Evolutionary conservation across 1,284 basidiomycete genomes (phyloP).

Genomic region (Malassezia sp.): DNA sequence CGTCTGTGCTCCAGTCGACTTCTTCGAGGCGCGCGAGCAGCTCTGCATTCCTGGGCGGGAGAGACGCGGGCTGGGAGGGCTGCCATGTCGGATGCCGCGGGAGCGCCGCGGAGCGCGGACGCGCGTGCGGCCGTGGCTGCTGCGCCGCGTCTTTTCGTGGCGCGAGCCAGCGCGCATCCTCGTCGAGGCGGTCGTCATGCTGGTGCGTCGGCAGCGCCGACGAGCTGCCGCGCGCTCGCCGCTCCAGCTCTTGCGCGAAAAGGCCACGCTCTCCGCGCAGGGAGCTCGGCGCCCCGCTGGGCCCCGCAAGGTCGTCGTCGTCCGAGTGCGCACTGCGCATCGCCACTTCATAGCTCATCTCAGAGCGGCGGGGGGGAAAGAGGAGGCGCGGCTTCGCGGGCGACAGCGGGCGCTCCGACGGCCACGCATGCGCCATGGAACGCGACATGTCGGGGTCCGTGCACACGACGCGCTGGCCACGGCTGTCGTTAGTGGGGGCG

Average conservation of each 20-base stretch:
- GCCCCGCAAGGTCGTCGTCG: neutral
- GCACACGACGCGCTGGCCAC: constrained; percentile 14
- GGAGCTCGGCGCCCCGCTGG: too few relatives aligned
- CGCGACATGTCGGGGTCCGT: neutral
- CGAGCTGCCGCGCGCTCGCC: too few relatives aligned
- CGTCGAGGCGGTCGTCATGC: neutral
- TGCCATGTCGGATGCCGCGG: neutral
- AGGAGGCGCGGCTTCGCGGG: constrained; percentile 9
- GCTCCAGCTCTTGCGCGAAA: constrained; percentile 8
- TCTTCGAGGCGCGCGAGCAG: constrained; percentile 7
- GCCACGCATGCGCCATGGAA: neutral
- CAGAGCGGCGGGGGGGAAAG: neutral
- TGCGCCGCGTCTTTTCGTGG: neutral
- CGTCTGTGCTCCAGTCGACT: constrained; percentile 9
- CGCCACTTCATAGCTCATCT: neutral
- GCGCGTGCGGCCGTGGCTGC: too few relatives aligned
- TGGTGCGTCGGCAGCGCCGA: neutral
- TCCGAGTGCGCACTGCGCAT: constrained; percentile 9
- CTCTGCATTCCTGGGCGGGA: constrained; percentile 4
- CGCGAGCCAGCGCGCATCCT: constrained; percentile 9
- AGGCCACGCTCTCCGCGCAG: neutral
- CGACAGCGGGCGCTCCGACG: neutral
- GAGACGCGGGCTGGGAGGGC: neutral
- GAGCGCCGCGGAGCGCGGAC: too few relatives aligned
- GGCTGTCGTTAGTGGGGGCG: neutral